phyloP scores from a whole-genome alignment of 139 green algal genomes.

The Chlorella vulgaris region DNA sequence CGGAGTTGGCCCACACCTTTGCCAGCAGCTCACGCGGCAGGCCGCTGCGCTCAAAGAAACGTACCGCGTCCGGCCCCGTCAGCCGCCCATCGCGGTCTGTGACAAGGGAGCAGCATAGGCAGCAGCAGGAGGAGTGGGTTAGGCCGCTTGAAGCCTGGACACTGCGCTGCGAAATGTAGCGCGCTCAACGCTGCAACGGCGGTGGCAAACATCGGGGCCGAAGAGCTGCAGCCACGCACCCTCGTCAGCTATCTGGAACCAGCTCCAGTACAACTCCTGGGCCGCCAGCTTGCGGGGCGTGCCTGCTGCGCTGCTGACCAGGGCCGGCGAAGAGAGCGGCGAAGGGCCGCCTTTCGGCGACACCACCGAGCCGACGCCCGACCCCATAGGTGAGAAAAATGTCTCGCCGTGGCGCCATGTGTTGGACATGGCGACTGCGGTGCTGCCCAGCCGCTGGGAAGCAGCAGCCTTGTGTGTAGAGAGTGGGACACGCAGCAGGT shows the following conservation, averaged over 20 bases:
- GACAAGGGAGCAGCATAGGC: not conserved
- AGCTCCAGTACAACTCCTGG: slow-evolving; percentile 41
- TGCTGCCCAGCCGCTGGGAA: no score
- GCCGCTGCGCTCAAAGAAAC: slow-evolving; percentile 84
- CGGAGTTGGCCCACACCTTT: slow-evolving; percentile 63
- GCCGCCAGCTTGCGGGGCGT: slow-evolving; percentile 6
- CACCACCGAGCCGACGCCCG: not conserved
- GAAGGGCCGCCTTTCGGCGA: not conserved
- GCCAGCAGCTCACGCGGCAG: slow-evolving; percentile 76
- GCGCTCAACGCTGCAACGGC: no score
- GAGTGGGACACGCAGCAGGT: no score
- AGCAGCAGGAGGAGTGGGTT: not conserved
- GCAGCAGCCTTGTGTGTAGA: no score
- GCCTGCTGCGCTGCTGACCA: not conserved
- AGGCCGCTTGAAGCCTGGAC: not conserved
- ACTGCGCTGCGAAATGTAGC: no score
- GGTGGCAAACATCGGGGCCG: no score
- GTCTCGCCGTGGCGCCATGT: not conserved
- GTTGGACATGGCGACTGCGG: not conserved
- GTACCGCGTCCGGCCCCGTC: slow-evolving; percentile 77
- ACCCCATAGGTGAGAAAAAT: slow-evolving; percentile 25
- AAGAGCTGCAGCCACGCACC: slow-evolving; percentile 11
- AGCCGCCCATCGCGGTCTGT: slow-evolving; percentile 73
- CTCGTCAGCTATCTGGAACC: slow-evolving; percentile 44
- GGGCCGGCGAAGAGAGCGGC: not conserved